phyloP scores from a whole-genome alignment of 1,284 basidiomycete genomes.

The Stygiomarasmius scandens region DNA sequence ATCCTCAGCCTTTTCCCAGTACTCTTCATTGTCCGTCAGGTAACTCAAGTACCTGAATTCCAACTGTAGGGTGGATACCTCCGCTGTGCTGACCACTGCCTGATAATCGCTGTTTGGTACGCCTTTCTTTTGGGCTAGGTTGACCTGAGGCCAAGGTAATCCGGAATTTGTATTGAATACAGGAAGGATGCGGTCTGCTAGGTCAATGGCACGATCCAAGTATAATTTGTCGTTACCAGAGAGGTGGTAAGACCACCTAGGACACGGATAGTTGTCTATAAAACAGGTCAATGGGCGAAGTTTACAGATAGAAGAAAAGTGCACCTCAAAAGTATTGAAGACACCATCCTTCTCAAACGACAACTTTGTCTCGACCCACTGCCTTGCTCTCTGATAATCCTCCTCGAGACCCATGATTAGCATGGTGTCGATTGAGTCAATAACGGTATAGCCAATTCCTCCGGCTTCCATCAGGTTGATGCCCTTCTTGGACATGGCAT shows the following conservation, averaged over 20 bases:
- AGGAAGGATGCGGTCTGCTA: conserved; percentile 85
- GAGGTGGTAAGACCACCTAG: conserved; percentile 71
- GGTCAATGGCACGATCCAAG: conserved; percentile 76
- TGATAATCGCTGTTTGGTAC: conserved; percentile 68
- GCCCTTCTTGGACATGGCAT: conserved; percentile 77
- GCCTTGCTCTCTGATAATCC: conserved; percentile 77
- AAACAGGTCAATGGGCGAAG: too few relatives aligned
- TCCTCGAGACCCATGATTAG: conserved; percentile 81
- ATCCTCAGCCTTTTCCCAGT: conserved; percentile 83
- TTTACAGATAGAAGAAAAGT: not conserved
- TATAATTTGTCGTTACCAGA: conserved; percentile 67
- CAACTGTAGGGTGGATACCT: conserved; percentile 83
- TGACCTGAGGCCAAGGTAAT: conserved; percentile 80
- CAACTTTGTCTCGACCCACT: conserved; percentile 77
- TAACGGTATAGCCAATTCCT: conserved; percentile 85
- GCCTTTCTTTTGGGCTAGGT: conserved; percentile 69
- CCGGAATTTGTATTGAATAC: conserved; percentile 84
- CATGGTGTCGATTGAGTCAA: conserved; percentile 86
- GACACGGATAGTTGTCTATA: conserved; percentile 46
- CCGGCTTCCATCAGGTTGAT: conserved; percentile 74
- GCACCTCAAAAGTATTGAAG: conserved; percentile 92
- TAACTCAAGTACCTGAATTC: conserved; percentile 90
- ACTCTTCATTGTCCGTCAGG: conserved; percentile 75
- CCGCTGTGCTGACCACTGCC: conserved; percentile 79
- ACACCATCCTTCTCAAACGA: conserved; percentile 79